phyloP scores from a whole-genome alignment of 2,329 filamentous ascomycete genomes.

The Diaporthe nobilis region DNA sequence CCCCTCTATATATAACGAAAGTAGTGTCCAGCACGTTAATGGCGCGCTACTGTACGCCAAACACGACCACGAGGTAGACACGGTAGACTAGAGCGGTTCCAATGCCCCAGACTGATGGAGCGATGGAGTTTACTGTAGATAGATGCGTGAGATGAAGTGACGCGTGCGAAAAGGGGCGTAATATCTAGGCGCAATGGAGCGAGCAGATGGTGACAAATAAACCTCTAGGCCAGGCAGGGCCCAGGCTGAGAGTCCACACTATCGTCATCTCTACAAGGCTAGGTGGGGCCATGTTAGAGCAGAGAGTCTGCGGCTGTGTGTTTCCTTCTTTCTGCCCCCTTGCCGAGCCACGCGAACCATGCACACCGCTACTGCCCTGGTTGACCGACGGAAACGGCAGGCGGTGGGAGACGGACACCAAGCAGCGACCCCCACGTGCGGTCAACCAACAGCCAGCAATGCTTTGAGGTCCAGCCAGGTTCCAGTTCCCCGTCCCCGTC shows the following conservation, averaged over 20 bases:
- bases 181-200: too few species aligned
- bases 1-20: not conserved
- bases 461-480: too few species aligned
- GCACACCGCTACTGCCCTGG: conserved; percentile 1
- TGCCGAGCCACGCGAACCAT: conserved; percentile 6
- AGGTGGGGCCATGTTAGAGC: not conserved
- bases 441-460: not conserved
- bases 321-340: not conserved
- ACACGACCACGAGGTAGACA: not conserved
- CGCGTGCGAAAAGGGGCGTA: conserved; percentile 4
- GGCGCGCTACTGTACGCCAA: not conserved
- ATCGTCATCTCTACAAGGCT: conserved; percentile 1
- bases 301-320: too few species aligned
- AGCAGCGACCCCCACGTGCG: conserved; percentile 1
- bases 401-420: not conserved
- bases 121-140: not conserved
- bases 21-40: not conserved
- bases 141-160: not conserved
- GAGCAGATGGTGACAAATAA: too few species aligned
- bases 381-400: not conserved
- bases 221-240: too few species aligned
- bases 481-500: conserved; percentile 21
- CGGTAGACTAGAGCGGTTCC: not conserved
- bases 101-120: conserved; percentile 1
- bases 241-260: not conserved